Base-by-base conservation (phyloP, 2,329 filamentous ascomycete species). In the Colletotrichum siamense region DNA sequence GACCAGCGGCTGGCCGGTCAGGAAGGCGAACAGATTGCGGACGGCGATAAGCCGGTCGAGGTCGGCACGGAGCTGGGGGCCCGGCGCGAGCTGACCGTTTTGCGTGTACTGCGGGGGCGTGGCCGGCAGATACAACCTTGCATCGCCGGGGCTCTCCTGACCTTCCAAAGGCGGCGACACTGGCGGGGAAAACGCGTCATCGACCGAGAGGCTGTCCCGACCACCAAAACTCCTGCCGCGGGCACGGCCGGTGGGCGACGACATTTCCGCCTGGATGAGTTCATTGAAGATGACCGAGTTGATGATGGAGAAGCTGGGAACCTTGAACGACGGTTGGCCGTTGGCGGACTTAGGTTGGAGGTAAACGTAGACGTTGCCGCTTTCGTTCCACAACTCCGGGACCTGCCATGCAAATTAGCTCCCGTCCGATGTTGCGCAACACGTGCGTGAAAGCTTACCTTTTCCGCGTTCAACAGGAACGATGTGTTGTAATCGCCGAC, bases 11-110 rank as follows among this genome's bases (percentile, higher is more conserved):
- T 93, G 91, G 32, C 90, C 90, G 0, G 89, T 92, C 71, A 94
- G 83, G 78, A 94, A 92, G 8, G 92, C 92, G 78, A 94, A 94
- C 55, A 94, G 82, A 79, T 94, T 94, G 68, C 92, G 88, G 30
- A 92, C 88, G 5, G 89, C 89, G 49, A 94, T 86, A 15, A 94
- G 82, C 4, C 88, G 87, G 67, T 93, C 91, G 44, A 91, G 81
- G 63, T 91, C 89, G 26, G 80, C 79, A 22, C 79, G 80, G 10
- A 82, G 80, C 18, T 78, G 82, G 39, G 79, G 84, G n/a, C 79
- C 85, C 36, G 79, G 86, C 69, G 78, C 80, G 22, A 84, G 76
- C 68, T 87, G 84, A 13, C 82, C 85, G 2, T 83, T 81, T 13
- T 76, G 63, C 32, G 73, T 76, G 70, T 76, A 73, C 12, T 76